A percentile compares a stretch with the other conserved stretches of the same genome.
Evolutionary conservation across 164 flowering plant genomes (phyloP).

Genomic region (Vitis rotundifolia): DNA sequence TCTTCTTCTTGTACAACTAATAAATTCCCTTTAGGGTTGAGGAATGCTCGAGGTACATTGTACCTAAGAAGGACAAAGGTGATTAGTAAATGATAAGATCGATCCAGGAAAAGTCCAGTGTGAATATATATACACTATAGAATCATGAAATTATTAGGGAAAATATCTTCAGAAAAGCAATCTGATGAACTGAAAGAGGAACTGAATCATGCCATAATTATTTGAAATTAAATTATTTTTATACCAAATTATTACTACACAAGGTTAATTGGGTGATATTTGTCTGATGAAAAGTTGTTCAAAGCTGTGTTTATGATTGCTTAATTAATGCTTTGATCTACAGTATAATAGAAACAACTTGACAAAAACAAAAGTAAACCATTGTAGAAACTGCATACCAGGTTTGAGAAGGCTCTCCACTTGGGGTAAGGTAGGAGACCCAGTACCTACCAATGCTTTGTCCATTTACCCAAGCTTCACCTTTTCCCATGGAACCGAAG

Average conservation of each 20-base stretch:
- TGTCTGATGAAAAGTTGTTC: too few species aligned
- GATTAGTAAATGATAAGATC: too few species aligned
- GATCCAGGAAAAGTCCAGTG: not conserved
- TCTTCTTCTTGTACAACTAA: slow-evolving; percentile 31
- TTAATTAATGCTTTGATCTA: not conserved
- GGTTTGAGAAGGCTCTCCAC: slow-evolving; percentile 24
- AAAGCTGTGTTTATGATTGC: too few species aligned
- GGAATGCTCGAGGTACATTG: slow-evolving; percentile 33
- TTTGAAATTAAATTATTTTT: too few species aligned
- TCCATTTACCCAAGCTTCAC: slow-evolving; percentile 44
- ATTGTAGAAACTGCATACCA: slow-evolving; percentile 11
- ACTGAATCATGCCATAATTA: too few species aligned
- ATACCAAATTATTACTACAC: too few species aligned
- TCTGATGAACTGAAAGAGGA: too few species aligned
- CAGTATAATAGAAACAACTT: not conserved
- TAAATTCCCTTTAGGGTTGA: slow-evolving; percentile 17
- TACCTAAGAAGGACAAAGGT: slow-evolving; percentile 17
- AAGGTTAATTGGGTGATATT: too few species aligned
- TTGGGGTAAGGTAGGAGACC: slow-evolving; percentile 23
- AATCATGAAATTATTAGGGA: not conserved
- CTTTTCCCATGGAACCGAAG: slow-evolving; percentile 37
- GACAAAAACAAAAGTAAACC: not conserved
- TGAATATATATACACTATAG: not conserved
- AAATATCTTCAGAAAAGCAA: too few species aligned
- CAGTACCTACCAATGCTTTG: slow-evolving; percentile 43